Base-by-base conservation (phyloP, 106 monocot species). In the Dioscorea dumetorum region DNA sequence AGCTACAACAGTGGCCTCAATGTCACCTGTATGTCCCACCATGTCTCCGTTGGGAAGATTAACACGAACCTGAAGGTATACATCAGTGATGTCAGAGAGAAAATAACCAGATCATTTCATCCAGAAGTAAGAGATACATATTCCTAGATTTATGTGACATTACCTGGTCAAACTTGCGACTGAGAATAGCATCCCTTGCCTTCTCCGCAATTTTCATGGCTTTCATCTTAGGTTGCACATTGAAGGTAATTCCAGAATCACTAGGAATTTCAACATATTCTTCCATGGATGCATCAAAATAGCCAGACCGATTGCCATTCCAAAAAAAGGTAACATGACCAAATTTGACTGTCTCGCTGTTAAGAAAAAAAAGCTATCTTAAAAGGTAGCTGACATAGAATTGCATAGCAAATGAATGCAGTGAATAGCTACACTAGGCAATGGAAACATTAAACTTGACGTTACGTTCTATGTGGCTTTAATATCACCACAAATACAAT, bases 241-340 rank as follows among this genome's bases (percentile, higher is more conserved):
- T 90, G 34, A 94, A 94, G 21, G 90, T 94, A 56, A 94, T 90
- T n/a, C 94, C 90, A 67, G 19, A 24, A 56, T 94, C 94, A 70
- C 94, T 94, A 22, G 90, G 94, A 76, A 94, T 77, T 77, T 94
- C 94, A 75, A 94, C 87, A 69, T 94, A 94, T 41, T 90, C 82
- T 62, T 94, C 94, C 87, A 73, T 78, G 5, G 77, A 53, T 8
- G 81, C 32, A 57, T 94, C 74, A 70, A 94, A 94, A 60, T 77
- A 90, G 31, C 94, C 94, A 32, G 90, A 94, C 15, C 94, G 87
- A 57, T 90, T 94, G 24, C 90, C 94, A 61, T 94, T 94, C 94
- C 94, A 94, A 77, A 94, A 94, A 71, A 94, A 94, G 58, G 94
- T 90, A 52, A 94, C 94, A 79, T 94, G 94, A 23, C 94, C 93